Conservation (phyloP, 2,329 filamentous ascomycete genomes). For the Colletotrichum orbiculare region DNA sequence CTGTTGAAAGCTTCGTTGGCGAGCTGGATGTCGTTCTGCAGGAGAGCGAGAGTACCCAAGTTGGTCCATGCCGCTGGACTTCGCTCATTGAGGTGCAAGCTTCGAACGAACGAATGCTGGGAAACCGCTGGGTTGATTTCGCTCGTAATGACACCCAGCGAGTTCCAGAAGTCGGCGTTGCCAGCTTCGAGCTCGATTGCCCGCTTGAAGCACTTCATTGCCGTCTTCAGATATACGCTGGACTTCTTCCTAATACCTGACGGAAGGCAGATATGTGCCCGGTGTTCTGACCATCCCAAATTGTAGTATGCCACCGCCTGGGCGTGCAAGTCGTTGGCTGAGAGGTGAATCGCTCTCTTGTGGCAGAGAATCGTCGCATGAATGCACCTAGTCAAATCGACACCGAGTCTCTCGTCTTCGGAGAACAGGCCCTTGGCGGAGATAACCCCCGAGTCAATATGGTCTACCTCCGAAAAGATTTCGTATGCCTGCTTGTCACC, state of each 20-base stretch:
- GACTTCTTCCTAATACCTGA: conserved; percentile 64
- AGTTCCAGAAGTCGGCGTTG: conserved; percentile 97
- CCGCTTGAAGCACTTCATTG: conserved; percentile 91
- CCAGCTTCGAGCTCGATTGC: conserved; percentile 95
- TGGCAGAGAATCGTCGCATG: conserved; percentile 84
- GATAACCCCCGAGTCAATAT: conserved; percentile 59
- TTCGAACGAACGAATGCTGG: conserved; percentile 93
- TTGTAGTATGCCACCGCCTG: conserved; percentile 98
- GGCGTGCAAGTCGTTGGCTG: conserved; percentile 80
- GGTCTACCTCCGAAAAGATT: conserved; percentile 76
- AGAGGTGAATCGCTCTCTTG: conserved; percentile 84
- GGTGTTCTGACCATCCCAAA: conserved; percentile 91
- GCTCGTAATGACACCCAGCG: conserved; percentile 90
- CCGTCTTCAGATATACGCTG: conserved; percentile 79
- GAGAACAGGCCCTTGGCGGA: conserved; percentile 57
- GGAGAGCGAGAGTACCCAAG: conserved; percentile 83
- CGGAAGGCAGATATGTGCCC: conserved; percentile 77
- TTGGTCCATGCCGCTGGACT: conserved; percentile 91
- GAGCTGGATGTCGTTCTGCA: conserved; percentile 86
- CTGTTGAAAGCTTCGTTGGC: conserved; percentile 91
- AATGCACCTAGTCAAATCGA: conserved; percentile 69
- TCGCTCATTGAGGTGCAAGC: conserved; percentile 90
- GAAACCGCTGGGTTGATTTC: conserved; percentile 86
- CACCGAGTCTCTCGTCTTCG: conserved; percentile 58
- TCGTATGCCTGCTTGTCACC: conserved; percentile 67